phyloP scores from a whole-genome alignment of 345 rosid genomes.

The Citrus glauca region DNA sequence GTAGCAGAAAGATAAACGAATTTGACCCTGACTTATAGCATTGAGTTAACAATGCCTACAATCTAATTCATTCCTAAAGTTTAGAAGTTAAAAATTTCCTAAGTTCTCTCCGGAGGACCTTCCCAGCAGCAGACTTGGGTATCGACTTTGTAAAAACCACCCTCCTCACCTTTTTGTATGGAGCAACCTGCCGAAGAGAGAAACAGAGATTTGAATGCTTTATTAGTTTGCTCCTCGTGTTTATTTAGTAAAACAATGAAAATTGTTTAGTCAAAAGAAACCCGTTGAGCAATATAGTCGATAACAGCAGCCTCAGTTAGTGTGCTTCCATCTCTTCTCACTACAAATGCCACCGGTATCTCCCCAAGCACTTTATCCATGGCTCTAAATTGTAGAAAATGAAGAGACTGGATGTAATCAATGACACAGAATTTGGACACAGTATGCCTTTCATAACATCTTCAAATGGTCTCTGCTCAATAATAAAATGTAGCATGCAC shows the following conservation, averaged over 20 bases:
- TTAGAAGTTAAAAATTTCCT: constrained; percentile 36
- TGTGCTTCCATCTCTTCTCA: constrained; percentile 43
- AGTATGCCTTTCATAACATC: not conserved
- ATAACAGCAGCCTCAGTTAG: constrained; percentile 48
- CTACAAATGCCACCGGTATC: constrained; percentile 84
- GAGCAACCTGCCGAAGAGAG: constrained; percentile 52
- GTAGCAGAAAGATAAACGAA: not conserved
- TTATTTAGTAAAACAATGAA: not conserved
- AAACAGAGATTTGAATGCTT: not conserved
- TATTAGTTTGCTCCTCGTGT: not conserved
- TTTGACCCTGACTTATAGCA: not conserved
- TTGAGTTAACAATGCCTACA: not conserved
- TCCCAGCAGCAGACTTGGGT: constrained; percentile 80
- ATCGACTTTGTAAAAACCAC: constrained; percentile 56
- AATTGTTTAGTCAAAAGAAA: constrained; percentile 3
- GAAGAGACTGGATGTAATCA: not conserved
- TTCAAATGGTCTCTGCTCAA: not conserved
- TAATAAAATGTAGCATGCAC: not conserved
- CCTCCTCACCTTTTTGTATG: constrained; percentile 80
- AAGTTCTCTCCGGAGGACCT: constrained; percentile 74
- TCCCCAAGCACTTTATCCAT: constrained; percentile 57
- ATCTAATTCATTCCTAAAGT: constrained; percentile 23
- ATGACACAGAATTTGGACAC: no score
- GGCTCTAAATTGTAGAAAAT: constrained; percentile 30
- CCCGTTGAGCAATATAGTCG: constrained; percentile 60